Evolutionary conservation across 2,329 filamentous ascomycete genomes (phyloP).

Genomic region (Didymella sp.): DNA sequence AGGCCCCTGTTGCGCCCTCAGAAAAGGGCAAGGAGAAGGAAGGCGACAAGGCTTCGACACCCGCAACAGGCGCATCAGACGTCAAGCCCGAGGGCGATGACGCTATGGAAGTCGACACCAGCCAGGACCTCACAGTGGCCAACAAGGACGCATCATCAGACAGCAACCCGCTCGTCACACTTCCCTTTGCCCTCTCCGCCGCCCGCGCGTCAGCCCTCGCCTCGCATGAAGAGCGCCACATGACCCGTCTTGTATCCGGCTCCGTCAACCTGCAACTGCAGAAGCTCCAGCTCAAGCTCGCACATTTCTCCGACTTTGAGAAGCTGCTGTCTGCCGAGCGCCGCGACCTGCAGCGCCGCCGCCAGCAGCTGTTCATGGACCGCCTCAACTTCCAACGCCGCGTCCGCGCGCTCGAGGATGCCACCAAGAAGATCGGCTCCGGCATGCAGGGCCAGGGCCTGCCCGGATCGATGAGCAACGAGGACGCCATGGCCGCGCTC

Average conservation of each 20-base stretch:
- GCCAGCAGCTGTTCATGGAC: slow-evolving; percentile 93
- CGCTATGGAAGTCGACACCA: slow-evolving; percentile 66
- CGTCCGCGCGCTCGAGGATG: slow-evolving; percentile 81
- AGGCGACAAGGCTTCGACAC: slow-evolving; percentile 57
- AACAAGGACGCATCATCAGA: slow-evolving; percentile 24
- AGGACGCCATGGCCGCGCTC: slow-evolving; percentile 46
- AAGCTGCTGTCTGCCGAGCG: slow-evolving; percentile 89
- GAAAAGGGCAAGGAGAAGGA: slow-evolving; percentile 67
- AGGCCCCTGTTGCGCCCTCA: slow-evolving; percentile 53
- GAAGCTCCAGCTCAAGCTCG: slow-evolving; percentile 93
- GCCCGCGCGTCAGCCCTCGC: slow-evolving; percentile 86
- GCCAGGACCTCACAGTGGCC: slow-evolving; percentile 51
- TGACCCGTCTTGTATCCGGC: slow-evolving; percentile 90
- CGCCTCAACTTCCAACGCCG: slow-evolving; percentile 87
- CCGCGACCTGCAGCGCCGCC: slow-evolving; percentile 86
- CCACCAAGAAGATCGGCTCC: slow-evolving; percentile 60
- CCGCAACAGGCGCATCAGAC: slow-evolving; percentile 54
- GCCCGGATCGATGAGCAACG: slow-evolving; percentile 40
- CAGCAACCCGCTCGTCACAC: slow-evolving; percentile 66
- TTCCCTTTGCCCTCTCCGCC: slow-evolving; percentile 85
- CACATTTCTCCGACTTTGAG: slow-evolving; percentile 97
- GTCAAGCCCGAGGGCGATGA: slow-evolving; percentile 63
- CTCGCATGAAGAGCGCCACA: slow-evolving; percentile 95
- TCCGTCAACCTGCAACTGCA: slow-evolving; percentile 93
- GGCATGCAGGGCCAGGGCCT: slow-evolving; percentile 42